Evolutionary conservation across 23 red algal species (phyloP).

Genomic region (Chondrus crispus): DNA sequence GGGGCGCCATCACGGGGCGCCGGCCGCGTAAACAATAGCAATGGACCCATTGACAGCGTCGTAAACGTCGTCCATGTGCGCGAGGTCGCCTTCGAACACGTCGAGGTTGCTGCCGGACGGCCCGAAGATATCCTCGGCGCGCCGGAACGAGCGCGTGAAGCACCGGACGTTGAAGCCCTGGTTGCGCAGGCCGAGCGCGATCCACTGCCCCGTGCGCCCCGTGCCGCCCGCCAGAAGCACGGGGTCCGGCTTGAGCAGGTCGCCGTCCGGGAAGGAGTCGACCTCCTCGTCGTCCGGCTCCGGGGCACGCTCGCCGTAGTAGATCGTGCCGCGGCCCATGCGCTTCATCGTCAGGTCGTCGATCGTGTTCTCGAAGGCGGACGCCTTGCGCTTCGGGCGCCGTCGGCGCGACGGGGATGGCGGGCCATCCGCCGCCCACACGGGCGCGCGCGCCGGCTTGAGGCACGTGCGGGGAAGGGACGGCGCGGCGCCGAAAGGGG

Average conservation of each 20-base stretch:
- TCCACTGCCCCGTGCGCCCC: conserved; percentile 60
- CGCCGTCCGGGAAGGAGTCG: no score
- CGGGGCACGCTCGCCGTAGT: conserved; percentile 50
- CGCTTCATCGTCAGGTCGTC: conserved; percentile 67
- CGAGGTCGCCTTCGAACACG: conserved; percentile 40
- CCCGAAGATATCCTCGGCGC: conserved; percentile 59
- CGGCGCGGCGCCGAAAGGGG: not conserved
- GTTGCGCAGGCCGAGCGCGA: conserved; percentile 57
- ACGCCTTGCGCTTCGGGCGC: conserved; percentile 8
- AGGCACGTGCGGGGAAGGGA: no score
- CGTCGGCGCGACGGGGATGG: no score
- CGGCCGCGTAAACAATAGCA: conserved; percentile 41
- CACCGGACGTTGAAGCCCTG: conserved; percentile 58
- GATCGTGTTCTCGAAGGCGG: conserved; percentile 58
- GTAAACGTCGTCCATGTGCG: not conserved
- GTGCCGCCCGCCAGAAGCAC: conserved; percentile 71
- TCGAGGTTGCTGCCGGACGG: conserved; percentile 67
- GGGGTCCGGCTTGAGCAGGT: conserved; percentile 33
- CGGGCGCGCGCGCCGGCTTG: no score
- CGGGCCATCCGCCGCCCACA: no score
- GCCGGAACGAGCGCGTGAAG: conserved; percentile 35
- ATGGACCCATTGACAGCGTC: conserved; percentile 44
- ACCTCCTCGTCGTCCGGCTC: not conserved
- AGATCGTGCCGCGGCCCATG: conserved; percentile 59
- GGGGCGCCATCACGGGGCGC: conserved; percentile 33